A percentile compares a stretch with the other conserved stretches of the same genome.
These are phyloP conservation scores for Saprolegnia parasitica DNA, from an alignment of 352 stramenopile genomes.

Conservation along the genomic window DNA sequence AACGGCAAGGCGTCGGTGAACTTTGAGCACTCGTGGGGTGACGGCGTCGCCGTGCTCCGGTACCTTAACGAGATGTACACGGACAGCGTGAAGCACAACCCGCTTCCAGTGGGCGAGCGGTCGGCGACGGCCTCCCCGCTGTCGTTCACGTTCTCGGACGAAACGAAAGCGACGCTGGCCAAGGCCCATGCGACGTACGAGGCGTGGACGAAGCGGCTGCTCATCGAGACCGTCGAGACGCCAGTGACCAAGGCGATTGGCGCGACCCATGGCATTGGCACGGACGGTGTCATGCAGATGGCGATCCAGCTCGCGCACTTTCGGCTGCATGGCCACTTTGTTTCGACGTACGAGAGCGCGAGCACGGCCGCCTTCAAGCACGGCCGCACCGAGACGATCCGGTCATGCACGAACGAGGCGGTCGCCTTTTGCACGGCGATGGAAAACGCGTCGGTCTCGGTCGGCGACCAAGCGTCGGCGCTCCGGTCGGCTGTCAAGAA, in stretches of 20 bases:
- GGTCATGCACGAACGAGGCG: constrained; percentile 84
- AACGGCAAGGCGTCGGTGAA: constrained; percentile 83
- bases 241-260: constrained; percentile 61
- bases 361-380: constrained; percentile 90
- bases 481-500: constrained; percentile 76
- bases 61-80: constrained; percentile 87
- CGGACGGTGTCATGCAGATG: constrained; percentile 90
- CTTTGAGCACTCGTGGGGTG: constrained; percentile 89
- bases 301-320: constrained; percentile 86
- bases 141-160: constrained; percentile 50
- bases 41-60: constrained; percentile 81
- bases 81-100: constrained; percentile 69
- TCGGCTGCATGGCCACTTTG: constrained; percentile 73
- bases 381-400: constrained; percentile 85
- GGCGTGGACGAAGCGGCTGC: constrained; percentile 50
- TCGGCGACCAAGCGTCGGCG: constrained; percentile 53
- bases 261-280: constrained; percentile 67
- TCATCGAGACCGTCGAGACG: constrained; percentile 70
- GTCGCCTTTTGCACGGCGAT: constrained; percentile 71
- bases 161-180: constrained; percentile 56
- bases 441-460: constrained; percentile 46
- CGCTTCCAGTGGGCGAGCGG: constrained; percentile 37
- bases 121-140: constrained; percentile 40
- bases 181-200: constrained; percentile 73
- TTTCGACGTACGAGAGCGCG: constrained; percentile 84